Conservation (phyloP, 805 yeast genomes). For the Candida cerambycidarum region DNA sequence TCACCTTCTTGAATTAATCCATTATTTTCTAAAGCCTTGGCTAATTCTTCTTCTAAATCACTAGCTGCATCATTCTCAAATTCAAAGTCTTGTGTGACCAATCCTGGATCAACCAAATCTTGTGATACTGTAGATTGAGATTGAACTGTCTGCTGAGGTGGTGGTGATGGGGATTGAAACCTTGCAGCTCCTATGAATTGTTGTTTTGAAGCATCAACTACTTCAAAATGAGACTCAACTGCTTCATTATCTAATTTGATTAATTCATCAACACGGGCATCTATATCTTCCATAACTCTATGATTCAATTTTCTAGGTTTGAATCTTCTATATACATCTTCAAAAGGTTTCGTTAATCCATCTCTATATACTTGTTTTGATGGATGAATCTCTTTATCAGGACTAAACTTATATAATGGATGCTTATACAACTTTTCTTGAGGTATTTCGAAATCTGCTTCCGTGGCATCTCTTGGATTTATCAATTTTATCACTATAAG, state of each 20-base stretch:
- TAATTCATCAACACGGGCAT: conserved; percentile 73
- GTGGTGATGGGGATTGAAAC: conserved; percentile 30
- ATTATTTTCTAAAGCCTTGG: conserved; percentile 49
- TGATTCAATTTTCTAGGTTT: conserved; percentile 71
- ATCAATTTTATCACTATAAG: conserved; percentile 65
- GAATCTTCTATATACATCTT: conserved; percentile 65
- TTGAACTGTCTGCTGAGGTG: conserved; percentile 23
- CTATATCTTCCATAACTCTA: conserved; percentile 73
- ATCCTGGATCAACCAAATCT: background rate
- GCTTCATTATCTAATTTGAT: conserved; percentile 79
- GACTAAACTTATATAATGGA: conserved; percentile 38
- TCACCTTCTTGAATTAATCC: conserved; percentile 35
- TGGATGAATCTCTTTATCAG: conserved; percentile 41
- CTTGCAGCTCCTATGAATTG: conserved; percentile 23
- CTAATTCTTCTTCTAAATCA: conserved; percentile 53
- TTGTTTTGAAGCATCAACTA: conserved; percentile 55
- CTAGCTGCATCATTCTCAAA: conserved; percentile 31
- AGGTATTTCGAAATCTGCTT: conserved; percentile 47
- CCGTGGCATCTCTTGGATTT: conserved; percentile 40
- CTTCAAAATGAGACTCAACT: conserved; percentile 73
- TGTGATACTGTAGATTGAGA: conserved; percentile 18
- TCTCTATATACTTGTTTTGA: conserved; percentile 57
- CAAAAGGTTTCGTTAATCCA: conserved; percentile 82
- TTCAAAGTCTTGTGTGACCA: conserved; percentile 17
- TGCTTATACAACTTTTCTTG: conserved; percentile 32